Conservation (phyloP, 345 rosid species). For the Citrus medica region DNA sequence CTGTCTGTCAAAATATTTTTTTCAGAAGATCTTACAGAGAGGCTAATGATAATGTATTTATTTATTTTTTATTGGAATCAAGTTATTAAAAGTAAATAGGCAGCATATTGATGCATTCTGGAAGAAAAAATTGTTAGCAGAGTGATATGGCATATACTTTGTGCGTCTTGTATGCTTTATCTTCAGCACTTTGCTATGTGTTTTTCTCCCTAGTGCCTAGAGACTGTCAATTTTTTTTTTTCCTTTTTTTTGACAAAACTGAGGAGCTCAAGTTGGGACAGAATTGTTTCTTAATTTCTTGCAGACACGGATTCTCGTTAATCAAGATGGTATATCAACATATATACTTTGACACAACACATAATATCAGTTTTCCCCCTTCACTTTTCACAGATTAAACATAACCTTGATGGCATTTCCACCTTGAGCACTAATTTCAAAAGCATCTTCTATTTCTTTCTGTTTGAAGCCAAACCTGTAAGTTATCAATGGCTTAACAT, state of each 20-base stretch:
- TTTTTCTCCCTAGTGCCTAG: background rate
- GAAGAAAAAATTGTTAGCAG: background rate
- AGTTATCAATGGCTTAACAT: constrained; percentile 58
- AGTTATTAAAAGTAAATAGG: background rate
- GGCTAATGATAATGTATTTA: background rate
- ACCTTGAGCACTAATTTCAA: constrained; percentile 60
- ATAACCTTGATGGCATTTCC: constrained; percentile 61
- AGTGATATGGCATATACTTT: too few species aligned
- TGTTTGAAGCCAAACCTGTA: constrained; percentile 64
- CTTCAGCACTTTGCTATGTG: background rate
- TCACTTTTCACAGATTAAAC: constrained; percentile 41
- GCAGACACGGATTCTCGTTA: background rate
- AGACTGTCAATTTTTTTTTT: background rate
- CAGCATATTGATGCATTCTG: background rate
- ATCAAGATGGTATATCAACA: background rate
- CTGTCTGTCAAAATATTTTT: background rate
- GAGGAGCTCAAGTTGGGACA: too few species aligned
- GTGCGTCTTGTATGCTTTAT: background rate
- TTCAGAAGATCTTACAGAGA: too few species aligned
- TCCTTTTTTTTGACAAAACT: background rate
- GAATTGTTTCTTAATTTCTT: background rate
- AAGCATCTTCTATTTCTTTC: constrained; percentile 52
- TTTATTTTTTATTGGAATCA: background rate
- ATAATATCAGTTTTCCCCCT: background rate
- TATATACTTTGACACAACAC: background rate